Percentiles rank a stretch among this genome's conserved stretches.
Evolutionary conservation across 179 eudicot genomes (phyloP).

Genomic region (Gypsophila paniculata): DNA sequence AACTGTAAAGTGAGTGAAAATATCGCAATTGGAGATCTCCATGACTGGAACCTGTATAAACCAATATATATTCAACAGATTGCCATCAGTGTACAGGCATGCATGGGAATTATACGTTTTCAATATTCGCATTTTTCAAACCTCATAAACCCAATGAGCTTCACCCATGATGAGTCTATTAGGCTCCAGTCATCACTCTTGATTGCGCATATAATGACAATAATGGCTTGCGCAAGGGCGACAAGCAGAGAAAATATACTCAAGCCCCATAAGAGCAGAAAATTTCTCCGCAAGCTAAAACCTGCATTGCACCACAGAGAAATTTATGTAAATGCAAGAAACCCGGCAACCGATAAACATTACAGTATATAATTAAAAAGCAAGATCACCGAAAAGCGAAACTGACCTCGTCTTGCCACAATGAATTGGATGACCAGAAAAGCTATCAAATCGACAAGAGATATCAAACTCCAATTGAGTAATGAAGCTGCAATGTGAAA

Average conservation of each 20-base stretch:
- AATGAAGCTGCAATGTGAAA: constrained; percentile 63
- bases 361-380: not conserved
- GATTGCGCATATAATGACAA: constrained; percentile 48
- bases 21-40: constrained; percentile 61
- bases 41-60: constrained; percentile 57
- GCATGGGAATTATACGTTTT: not conserved
- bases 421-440: constrained; percentile 60
- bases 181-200: constrained; percentile 48
- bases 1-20: constrained; percentile 58
- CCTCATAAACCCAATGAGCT: constrained; percentile 75
- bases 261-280: constrained; percentile 52
- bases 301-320: constrained; percentile 40
- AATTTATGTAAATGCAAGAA: not conserved
- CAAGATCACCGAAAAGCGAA: constrained; percentile 13
- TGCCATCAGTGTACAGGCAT: not conserved
- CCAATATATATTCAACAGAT: not conserved
- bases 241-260: constrained; percentile 64
- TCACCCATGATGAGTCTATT: constrained; percentile 64
- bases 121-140: constrained; percentile 27
- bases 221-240: constrained; percentile 50
- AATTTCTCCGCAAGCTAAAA: constrained; percentile 45
- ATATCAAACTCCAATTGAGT: constrained; percentile 80
- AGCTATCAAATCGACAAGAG: constrained; percentile 66
- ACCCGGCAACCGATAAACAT: not conserved
- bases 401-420: constrained; percentile 66